phyloP scores from a whole-genome alignment of 768 basidiomycete genomes.

The Suillus decipiens region DNA sequence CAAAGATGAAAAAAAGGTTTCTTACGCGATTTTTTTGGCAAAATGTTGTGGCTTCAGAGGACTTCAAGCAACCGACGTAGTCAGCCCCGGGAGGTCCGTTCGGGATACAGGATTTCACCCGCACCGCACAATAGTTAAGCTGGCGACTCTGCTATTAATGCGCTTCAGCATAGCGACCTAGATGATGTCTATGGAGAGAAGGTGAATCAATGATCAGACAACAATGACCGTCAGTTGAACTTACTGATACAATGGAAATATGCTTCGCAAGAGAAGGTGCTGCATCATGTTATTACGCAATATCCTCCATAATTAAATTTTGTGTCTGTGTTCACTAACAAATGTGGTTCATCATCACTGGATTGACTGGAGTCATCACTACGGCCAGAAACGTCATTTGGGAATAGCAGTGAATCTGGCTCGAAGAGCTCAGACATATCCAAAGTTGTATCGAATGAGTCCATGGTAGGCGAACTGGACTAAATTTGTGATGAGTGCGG shows the following conservation, averaged over 20 bases:
- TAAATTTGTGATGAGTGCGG: not conserved
- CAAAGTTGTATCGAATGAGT: not conserved
- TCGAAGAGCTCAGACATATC: not conserved
- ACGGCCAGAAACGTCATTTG: not conserved
- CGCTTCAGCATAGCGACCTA: not conserved
- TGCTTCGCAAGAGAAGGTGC: not conserved
- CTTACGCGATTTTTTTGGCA: no score
- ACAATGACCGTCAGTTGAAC: not conserved
- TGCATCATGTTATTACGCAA: constrained; percentile 7
- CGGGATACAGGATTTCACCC: not conserved
- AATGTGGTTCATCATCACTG: not conserved
- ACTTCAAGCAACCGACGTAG: no score
- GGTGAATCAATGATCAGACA: not conserved
- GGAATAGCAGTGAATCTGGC: not conserved
- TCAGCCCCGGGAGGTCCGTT: no score
- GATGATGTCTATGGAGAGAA: not conserved
- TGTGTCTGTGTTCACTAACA: constrained; percentile 16
- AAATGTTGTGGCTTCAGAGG: no score
- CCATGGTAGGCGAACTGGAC: constrained; percentile 5
- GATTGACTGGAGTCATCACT: constrained; percentile 1
- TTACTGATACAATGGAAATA: not conserved
- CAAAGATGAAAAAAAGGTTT: not conserved
- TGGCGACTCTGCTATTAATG: not conserved
- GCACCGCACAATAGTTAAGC: not conserved
- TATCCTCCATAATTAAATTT: constrained; percentile 14